Evolutionary conservation across 2,329 filamentous ascomycete species (phyloP).

Genomic region (Arthroderma sp.): DNA sequence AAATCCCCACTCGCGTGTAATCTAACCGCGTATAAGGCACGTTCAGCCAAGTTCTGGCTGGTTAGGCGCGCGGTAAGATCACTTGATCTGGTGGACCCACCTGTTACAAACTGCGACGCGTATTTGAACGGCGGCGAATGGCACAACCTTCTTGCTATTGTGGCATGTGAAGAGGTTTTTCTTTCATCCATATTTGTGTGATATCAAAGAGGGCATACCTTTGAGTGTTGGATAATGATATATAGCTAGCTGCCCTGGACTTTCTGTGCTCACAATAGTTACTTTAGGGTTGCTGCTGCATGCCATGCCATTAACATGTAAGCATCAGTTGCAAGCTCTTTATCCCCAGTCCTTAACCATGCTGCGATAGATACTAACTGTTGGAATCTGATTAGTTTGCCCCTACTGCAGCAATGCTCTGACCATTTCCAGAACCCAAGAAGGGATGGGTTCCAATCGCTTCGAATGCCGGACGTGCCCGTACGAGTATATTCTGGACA

Average conservation of each 20-base stretch:
- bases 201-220: not conserved
- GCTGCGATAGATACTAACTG: no score
- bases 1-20: slow-evolving; percentile 1
- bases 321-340: no score
- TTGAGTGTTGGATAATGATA: slow-evolving; percentile 2
- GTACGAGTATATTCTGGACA: slow-evolving; percentile 72
- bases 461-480: slow-evolving; percentile 94
- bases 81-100: not conserved
- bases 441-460: slow-evolving; percentile 48
- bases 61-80: slow-evolving; percentile 6
- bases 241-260: not conserved
- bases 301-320: no score
- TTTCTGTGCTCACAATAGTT: not conserved
- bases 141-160: not conserved
- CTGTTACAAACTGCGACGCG: slow-evolving; percentile 1
- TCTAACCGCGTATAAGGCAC: not conserved
- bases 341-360: no score
- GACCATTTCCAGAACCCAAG: slow-evolving; percentile 31
- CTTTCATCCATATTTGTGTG: no score
- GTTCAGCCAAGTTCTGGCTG: slow-evolving; percentile 6
- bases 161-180: not conserved
- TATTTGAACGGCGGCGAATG: not conserved
- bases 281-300: not conserved
- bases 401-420: slow-evolving; percentile 38
- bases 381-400: slow-evolving; percentile 25